Base-by-base conservation (phyloP, 148 eudicot genomes). In the Fallopia convolvulus region DNA sequence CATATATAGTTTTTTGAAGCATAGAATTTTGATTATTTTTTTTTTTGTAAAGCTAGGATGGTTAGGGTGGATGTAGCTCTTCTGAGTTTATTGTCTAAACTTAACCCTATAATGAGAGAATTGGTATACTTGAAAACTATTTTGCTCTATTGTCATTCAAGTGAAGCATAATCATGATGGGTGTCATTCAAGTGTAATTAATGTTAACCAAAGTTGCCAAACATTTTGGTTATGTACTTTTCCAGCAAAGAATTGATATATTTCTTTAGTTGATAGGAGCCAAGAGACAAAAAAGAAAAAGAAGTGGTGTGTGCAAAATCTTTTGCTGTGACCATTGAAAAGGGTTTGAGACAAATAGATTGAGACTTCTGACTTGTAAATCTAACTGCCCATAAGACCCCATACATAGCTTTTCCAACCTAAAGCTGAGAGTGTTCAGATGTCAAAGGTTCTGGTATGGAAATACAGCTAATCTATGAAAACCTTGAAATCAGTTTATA, bases 1-100 rank as follows among this genome's bases (percentile, higher is more conserved):
- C 42, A 68, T 68, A 68, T 68, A 68, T 68, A 39, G 72, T 36
- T 68, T 66, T n/a, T 60, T 66, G 41, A 68, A 39, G 72, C 44
- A 68, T 68, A 68, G 72, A 68, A 17, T 32, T 32, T 33, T 65
- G 40, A 30, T 1, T n/a, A n/a, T n/a, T n/a, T 68, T 10, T 14
- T 33, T 36, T 68, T 32, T 1, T 68, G 72, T 68, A 36, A 68
- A 68, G 46, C 72, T 68, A 68, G 72, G 72, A 33, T 36, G 72
- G 72, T 68, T 68, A 46, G 46, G 72, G 4, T 58, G 65, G 65
- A 4, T 36, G 46, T 68, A 36, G 46, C 72, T 66, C 42, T 66
- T 11, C 13, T 66, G 72, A 66, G 72, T 66, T 66, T 66, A 6
- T 32, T 66, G 42, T 33, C 72, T 3, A 12, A 66, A 32, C 41